These are phyloP conservation scores for Erigeron philadelphicus DNA, from an alignment of 140 eudicot species.

Conservation along the genomic window DNA sequence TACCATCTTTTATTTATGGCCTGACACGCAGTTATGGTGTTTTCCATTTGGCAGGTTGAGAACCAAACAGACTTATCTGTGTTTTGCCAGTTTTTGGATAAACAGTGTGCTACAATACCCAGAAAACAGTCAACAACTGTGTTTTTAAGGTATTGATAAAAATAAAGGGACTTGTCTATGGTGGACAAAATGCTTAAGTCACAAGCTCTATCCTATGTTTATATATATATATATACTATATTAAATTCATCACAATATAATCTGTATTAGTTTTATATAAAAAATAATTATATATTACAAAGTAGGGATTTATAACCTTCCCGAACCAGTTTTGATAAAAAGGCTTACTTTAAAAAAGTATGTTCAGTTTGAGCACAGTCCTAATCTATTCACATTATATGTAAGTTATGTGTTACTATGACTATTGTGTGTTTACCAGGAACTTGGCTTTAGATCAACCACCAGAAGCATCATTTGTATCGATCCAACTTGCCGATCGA, in stretches of 20 bases:
- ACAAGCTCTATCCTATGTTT: slow-evolving; percentile 15
- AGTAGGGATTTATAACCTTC: not conserved
- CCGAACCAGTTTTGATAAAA: slow-evolving; percentile 10
- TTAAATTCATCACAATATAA: not conserved
- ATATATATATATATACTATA: not conserved
- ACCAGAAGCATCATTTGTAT: slow-evolving; percentile 56
- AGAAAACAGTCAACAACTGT: slow-evolving; percentile 50
- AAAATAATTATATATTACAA: not conserved
- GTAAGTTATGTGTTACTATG: slow-evolving; percentile 14
- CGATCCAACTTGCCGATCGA: slow-evolving; percentile 50
- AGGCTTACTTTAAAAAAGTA: not conserved
- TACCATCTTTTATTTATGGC: slow-evolving; percentile 10
- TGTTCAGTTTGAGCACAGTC: slow-evolving; percentile 1
- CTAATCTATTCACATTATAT: slow-evolving; percentile 5
- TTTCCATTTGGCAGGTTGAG: slow-evolving; percentile 59
- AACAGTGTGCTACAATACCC: slow-evolving; percentile 55
- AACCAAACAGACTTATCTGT: slow-evolving; percentile 65
- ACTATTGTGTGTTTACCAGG: slow-evolving; percentile 33
- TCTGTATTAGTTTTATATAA: slow-evolving; percentile 4
- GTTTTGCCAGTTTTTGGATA: slow-evolving; percentile 59
- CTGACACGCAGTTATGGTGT: slow-evolving; percentile 18
- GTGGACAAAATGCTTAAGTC: not conserved
- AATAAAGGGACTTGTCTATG: not conserved
- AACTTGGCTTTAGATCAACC: slow-evolving; percentile 54
- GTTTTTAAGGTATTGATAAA: slow-evolving; percentile 54